Base-by-base conservation (phyloP, 1,284 basidiomycete genomes). In the Paramarasmius palmivorus region DNA sequence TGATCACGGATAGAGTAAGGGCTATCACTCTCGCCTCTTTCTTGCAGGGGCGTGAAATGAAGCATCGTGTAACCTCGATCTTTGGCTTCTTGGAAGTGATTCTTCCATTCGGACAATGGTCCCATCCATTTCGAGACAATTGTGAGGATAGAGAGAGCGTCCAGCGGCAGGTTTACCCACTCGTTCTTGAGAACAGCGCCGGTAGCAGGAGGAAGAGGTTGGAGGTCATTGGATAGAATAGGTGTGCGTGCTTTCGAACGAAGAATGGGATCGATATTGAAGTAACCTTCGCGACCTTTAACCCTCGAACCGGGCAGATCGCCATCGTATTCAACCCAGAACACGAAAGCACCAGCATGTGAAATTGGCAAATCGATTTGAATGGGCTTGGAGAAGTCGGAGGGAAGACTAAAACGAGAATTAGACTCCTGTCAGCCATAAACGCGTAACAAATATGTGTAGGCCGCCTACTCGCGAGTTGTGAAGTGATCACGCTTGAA, bases 41-140 rank as follows among this genome's bases (percentile, higher is more conserved):
- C 88, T 68, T 98, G 95, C 14, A 98, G 76, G 0, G 95, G 95
- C 1, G 95, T 92, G 77, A 92, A 98, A 67, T 98, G 95, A 40
- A 98, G 74, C 91, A 95, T 94, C 59, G 94, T 98, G 76, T 98
- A 98, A 0, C 95, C 95, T 49, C 95, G 78, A 56, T 92, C 80
- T 55, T 85, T 83, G 4, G 92, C 90, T 69, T 95, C 92, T 49
- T 82, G 78, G 60, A 95, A 90, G 65, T 92, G 83, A 6, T 79
- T 76, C 42, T 75, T 79, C 95, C 95, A 98, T 32, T 84, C 74
- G 10, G 73, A 70, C 26, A 93, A 71, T 1, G 86, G 80, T 2
- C 94, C 95, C 92, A 97, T 96, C 95, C 95, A 98, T 70, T 98
- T 98, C 2, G 93, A 95, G 42, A 98, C 86, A 41, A 95, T 78